Conservation (phyloP, 2,329 filamentous ascomycete species). For the Blumeria graminis region DNA sequence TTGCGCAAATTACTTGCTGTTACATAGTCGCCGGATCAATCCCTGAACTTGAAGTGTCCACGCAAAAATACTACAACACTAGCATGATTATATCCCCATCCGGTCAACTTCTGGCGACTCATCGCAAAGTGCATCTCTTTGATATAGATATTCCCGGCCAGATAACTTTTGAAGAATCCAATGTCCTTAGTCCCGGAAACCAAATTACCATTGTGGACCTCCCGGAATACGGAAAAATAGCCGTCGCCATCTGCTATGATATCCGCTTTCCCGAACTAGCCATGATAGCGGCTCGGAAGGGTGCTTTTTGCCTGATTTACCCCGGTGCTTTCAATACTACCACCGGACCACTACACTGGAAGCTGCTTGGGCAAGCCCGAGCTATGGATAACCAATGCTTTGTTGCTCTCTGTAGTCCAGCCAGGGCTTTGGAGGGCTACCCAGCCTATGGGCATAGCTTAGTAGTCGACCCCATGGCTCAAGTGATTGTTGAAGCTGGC, state of each 20-base stretch:
- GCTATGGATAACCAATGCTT: constrained; percentile 90
- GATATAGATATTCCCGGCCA: constrained; percentile 94
- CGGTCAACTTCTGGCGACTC: constrained; percentile 60
- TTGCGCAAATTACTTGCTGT: constrained; percentile 54
- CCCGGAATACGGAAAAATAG: constrained; percentile 70
- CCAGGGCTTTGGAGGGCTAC: constrained; percentile 59
- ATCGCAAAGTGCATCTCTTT: constrained; percentile 89
- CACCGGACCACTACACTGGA: constrained; percentile 83
- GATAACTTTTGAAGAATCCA: constrained; percentile 75
- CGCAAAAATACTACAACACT: constrained; percentile 69
- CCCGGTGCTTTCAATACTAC: constrained; percentile 95
- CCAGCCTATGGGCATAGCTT: constrained; percentile 83
- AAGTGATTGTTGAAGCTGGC: constrained; percentile 54
- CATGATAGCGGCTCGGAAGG: constrained; percentile 62
- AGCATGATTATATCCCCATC: constrained; percentile 57
- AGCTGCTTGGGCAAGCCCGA: constrained; percentile 53
- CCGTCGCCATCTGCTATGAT: constrained; percentile 89
- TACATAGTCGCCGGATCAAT: constrained; percentile 86
- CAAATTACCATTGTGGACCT: constrained; percentile 68
- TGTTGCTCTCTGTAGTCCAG: constrained; percentile 78
- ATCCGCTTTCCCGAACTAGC: constrained; percentile 89
- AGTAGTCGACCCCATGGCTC: constrained; percentile 67
- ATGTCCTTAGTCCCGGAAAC: constrained; percentile 68
- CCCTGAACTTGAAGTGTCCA: constrained; percentile 46
- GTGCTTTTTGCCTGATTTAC: constrained; percentile 73